These are phyloP conservation scores for Phialophora expanda DNA, from an alignment of 2,329 filamentous ascomycete genomes.

Conservation along the genomic window DNA sequence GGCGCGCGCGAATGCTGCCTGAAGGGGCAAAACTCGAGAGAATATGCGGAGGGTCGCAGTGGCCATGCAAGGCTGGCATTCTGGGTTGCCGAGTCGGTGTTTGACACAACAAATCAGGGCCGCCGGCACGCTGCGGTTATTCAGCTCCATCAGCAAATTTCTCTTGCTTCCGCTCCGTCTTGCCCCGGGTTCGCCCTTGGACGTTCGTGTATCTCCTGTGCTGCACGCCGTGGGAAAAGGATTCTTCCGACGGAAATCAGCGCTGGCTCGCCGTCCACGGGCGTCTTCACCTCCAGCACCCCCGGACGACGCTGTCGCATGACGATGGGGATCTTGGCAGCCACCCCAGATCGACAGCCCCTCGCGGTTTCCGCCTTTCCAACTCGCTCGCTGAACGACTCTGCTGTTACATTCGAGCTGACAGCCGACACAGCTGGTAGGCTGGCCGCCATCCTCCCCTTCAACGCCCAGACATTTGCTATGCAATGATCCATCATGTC, in stretches of 20 bases:
- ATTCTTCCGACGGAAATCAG: constrained; percentile 1
- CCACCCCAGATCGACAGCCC: not conserved
- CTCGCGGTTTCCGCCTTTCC: not conserved
- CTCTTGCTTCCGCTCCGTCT: not conserved
- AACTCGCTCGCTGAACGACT: not conserved
- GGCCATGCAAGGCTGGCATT: not conserved
- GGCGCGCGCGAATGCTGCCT: not conserved
- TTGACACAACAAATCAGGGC: constrained; percentile 10
- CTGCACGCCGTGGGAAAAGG: not conserved
- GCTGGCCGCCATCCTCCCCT: constrained; percentile 1
- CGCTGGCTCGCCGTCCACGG: not conserved
- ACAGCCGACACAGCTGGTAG: constrained; percentile 1
- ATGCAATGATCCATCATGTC: constrained; percentile 9
- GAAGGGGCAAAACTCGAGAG: not conserved
- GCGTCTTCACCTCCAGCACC: not conserved
- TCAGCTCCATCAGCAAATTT: not conserved
- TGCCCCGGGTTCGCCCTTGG: not conserved
- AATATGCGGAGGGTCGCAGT: not conserved
- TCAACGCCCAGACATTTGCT: not conserved
- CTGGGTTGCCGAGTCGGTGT: constrained; percentile 3
- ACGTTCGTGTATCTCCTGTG: not conserved
- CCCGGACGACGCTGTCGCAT: not conserved
- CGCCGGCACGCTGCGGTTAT: not conserved
- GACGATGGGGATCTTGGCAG: not conserved
- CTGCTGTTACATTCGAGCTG: constrained; percentile 4